These are phyloP conservation scores for Suhomyces xylopsoci DNA, from an alignment of 805 yeast genomes.

Conservation along the genomic window DNA sequence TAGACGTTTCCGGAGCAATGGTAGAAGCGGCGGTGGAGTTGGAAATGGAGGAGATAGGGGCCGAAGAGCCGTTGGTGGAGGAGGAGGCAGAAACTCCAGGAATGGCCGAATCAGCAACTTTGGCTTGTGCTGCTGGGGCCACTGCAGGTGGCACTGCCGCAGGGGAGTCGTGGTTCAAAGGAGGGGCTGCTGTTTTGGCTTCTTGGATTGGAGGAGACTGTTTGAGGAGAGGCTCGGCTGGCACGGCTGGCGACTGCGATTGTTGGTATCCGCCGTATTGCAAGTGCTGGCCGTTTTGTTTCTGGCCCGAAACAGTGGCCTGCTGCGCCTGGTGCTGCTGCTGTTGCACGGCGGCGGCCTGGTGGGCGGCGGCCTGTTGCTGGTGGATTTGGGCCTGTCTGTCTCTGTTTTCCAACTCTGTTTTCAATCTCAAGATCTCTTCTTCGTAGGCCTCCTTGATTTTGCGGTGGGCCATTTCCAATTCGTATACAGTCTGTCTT, in stretches of 20 bases:
- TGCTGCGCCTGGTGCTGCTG: constrained; percentile 41
- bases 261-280: constrained; percentile 15
- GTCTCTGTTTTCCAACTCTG: constrained; percentile 79
- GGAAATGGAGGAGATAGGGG: constrained; percentile 6
- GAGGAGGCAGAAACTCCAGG: background rate
- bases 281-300: constrained; percentile 13
- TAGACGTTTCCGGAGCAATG: constrained; percentile 23
- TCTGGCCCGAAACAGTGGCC: constrained; percentile 26
- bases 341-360: constrained; percentile 31
- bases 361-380: constrained; percentile 41
- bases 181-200: constrained; percentile 8
- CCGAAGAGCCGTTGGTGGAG: constrained; percentile 13
- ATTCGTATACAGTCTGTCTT: constrained; percentile 88
- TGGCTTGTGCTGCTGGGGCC: constrained; percentile 6
- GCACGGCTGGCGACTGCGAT: constrained; percentile 12
- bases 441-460: constrained; percentile 96
- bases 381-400: constrained; percentile 45
- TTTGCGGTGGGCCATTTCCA: constrained; percentile 90
- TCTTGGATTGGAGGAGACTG: constrained; percentile 18
- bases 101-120: constrained; percentile 12
- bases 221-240: constrained; percentile 14
- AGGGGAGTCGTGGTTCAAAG: background rate
- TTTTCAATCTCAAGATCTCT: constrained; percentile 80
- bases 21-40: constrained; percentile 20
- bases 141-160: constrained; percentile 8